Base-by-base conservation (phyloP, 179 eudicot species). In the Heliamphora ciliata region DNA sequence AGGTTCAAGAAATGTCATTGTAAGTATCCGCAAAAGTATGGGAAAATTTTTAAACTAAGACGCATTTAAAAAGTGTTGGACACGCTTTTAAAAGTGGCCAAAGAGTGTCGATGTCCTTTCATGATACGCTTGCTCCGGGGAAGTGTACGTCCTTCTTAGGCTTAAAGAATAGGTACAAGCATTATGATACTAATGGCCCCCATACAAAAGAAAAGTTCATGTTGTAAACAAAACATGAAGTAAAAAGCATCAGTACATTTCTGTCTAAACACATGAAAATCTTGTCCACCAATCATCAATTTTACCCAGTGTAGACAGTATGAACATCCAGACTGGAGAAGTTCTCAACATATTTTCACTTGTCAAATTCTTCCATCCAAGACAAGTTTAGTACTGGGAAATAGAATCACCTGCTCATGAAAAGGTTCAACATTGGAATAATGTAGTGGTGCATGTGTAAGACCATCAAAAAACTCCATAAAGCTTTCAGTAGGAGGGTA, bases 381-480 rank as follows among this genome's bases (percentile, higher is more conserved):
- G 50, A 47, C 56, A 61, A 61, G 52, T 50, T 73, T 3, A 74
- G 6, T 47, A 54, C 63, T 48, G 68, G 8, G 47, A 6, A 21
- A 72, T 21, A 54, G 10, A 80, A 44, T 4, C 74, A 83, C 87
- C 84, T 83, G 87, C 78, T 85, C 77, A 31, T 80, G 90, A 86
- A 90, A 78, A n/a, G 88, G 86, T 40, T 81, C 74, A 83, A 86
- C 75, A 55, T 88, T 84, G 80, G 82, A 86, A 84, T 91, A 89
- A 77, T 83, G 83, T 6, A 80, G 56, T 52, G 89, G 87, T 76
- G 86, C 88, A 61, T 86, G 88, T 5, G 86, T 44, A 79, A 81
- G 78, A 6, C 87, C 88, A 18, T 85, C 89, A 72, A 88, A 89
- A 68, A 86, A 84, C 50, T 85, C 90, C 88, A 87, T 80, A 65